These are phyloP conservation scores for Camellia japonica DNA, from an alignment of 148 eudicot species.

Conservation along the genomic window DNA sequence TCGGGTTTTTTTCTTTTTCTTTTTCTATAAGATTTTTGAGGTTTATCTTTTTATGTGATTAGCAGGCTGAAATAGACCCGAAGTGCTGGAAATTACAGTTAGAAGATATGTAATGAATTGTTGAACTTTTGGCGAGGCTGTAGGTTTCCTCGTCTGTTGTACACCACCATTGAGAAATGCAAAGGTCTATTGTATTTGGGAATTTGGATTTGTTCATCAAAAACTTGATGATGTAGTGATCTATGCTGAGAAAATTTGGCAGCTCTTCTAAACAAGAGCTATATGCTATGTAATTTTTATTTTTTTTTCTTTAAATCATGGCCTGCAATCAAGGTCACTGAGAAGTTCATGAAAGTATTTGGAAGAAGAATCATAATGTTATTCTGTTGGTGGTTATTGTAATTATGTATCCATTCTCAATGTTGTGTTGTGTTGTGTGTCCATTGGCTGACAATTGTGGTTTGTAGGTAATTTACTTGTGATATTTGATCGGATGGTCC, in stretches of 20 bases:
- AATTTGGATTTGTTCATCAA: background rate
- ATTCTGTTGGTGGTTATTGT: background rate
- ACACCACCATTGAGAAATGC: background rate
- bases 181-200: background rate
- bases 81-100: conserved; percentile 72
- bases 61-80: conserved; percentile 84
- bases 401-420: background rate
- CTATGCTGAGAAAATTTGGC: background rate
- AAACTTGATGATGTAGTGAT: background rate
- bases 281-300: background rate
- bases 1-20: background rate
- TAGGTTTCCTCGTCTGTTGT: background rate
- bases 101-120: conserved; percentile 38
- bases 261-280: background rate
- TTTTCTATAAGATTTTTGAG: background rate
- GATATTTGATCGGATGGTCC: no score
- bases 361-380: background rate
- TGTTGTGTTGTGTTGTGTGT: no score
- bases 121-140: background rate
- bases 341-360: background rate
- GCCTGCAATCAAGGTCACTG: background rate
- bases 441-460: no score
- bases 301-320: background rate
- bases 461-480: no score
- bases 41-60: background rate